Base-by-base conservation (phyloP, 78 protist species). In the Emiliania huxleyi region DNA sequence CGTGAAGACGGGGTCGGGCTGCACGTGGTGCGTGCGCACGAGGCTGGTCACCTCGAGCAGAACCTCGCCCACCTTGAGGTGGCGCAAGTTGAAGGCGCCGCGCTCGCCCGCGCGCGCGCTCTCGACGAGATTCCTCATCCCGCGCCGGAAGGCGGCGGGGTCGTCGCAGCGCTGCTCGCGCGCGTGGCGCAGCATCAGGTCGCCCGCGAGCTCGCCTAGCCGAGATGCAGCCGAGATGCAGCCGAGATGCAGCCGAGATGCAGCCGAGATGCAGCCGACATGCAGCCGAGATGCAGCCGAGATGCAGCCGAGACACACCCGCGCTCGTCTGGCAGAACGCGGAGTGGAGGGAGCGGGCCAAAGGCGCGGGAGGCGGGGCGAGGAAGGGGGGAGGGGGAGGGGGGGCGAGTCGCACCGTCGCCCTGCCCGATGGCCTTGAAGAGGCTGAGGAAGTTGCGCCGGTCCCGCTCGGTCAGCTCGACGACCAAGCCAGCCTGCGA, bases 401-500 rank as follows among this genome's bases (percentile, higher is more conserved):
- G n/a, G n/a, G n/a, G n/a, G n/a, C n/a, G n/a, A n/a, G n/a, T n/a
- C n/a, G n/a, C n/a, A n/a, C 95, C 95, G 56, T 94, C 93, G 52
- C 94, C 95, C 8, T 1, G 1, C n/a, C 29, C 95, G 73, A 94
- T 91, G 29, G 95, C 91, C 8, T 29, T 15, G n/a, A 94, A 94
- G 48, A 94, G 81, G 29, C 6, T 8, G 33, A 91, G 0, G 56
- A 94, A 94, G 84, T 94, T 94, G 38, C 4, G 19, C 75, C 40
- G 85, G 21, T 94, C 95, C 26, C 40, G 12, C 35, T 2, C 22
- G 29, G 35, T 2, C 84, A 94, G 94, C 91, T 37, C 33, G 26
- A 92, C 37, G 40, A 69, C 90, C 8, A 94, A 52, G 38, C 95
- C 95, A 11, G 95, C 92, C 55, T 94, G 29, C 29, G 15, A 8